phyloP scores from a whole-genome alignment of 169 alveolate species.

The Plasmodium reichenowi region DNA sequence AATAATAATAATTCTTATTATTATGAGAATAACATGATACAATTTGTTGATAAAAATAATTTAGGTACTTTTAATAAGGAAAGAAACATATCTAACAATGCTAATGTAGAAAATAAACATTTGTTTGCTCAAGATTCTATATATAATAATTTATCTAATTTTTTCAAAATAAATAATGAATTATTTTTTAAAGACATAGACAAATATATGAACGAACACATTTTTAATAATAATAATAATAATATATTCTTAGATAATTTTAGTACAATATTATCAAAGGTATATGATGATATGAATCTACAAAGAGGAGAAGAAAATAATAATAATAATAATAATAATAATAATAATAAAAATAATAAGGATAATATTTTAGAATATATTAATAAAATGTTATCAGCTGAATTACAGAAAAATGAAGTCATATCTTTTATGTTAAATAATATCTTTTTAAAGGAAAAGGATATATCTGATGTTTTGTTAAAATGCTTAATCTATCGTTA shows the following conservation, averaged over 20 bases:
- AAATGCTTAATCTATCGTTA: constrained; percentile 14
- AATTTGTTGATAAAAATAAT: too few relatives aligned
- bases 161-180: constrained; percentile 21
- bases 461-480: constrained; percentile 16
- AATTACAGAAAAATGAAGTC: constrained; percentile 24
- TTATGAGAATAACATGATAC: too few relatives aligned
- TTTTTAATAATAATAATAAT: not conserved
- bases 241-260: constrained; percentile 20
- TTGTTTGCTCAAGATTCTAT: too few relatives aligned
- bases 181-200: constrained; percentile 21
- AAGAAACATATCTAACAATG: not conserved
- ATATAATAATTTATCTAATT: not conserved
- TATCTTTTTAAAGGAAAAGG: constrained; percentile 18
- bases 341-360: not conserved
- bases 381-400: constrained; percentile 21
- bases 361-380: constrained; percentile 16
- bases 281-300: too few relatives aligned
- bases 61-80: too few relatives aligned
- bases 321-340: not conserved
- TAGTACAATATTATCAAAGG: not conserved
- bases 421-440: constrained; percentile 46
- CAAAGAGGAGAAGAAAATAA: too few relatives aligned
- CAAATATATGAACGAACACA: not conserved
- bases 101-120: not conserved
- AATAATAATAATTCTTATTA: not conserved